A percentile compares a stretch with the other conserved stretches of the same genome.
Conservation (phyloP, 192 early-diverging fungal genomes). For the Backusella australiensis region DNA sequence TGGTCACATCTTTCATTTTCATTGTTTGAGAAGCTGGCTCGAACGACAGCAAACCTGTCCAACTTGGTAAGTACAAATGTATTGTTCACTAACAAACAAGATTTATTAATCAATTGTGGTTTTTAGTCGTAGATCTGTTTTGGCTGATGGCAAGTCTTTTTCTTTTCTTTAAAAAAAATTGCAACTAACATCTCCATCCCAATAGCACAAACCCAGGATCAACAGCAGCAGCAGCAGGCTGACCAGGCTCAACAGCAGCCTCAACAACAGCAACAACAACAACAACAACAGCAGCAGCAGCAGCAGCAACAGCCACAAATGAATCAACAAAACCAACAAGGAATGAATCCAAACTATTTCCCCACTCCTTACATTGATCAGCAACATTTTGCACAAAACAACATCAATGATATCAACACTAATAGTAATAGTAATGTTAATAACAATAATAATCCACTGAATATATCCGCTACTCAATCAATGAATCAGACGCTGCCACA, state of each 20-base stretch:
- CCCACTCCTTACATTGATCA: not conserved
- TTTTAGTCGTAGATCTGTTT: slow-evolving; percentile 49
- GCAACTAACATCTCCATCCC: not conserved
- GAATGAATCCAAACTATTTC: slow-evolving; percentile 2
- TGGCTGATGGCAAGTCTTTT: slow-evolving; percentile 22
- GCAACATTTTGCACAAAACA: not conserved
- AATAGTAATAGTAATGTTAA: not conserved
- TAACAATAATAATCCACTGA: not conserved
- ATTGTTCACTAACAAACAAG: not conserved
- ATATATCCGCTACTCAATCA: slow-evolving; percentile 11
- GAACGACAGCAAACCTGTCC: slow-evolving; percentile 98
- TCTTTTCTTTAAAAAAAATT: not conserved
- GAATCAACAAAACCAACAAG: not conserved
- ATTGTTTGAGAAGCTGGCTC: slow-evolving; percentile 94
- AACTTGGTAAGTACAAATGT: slow-evolving; percentile 67
- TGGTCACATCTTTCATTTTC: slow-evolving; percentile 97
- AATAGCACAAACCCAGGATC: slow-evolving; percentile 18
- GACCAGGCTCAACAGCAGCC: not conserved
- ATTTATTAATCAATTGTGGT: not conserved
- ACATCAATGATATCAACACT: not conserved
- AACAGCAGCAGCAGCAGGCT: slow-evolving; percentile 1
- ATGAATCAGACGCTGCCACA: not conserved
- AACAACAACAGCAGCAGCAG: slow-evolving; percentile 4
- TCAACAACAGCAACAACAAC: not conserved
- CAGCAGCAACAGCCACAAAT: slow-evolving; percentile 13